Base-by-base conservation (phyloP, 768 basidiomycete species). In the Phanerochaete carnosa region DNA sequence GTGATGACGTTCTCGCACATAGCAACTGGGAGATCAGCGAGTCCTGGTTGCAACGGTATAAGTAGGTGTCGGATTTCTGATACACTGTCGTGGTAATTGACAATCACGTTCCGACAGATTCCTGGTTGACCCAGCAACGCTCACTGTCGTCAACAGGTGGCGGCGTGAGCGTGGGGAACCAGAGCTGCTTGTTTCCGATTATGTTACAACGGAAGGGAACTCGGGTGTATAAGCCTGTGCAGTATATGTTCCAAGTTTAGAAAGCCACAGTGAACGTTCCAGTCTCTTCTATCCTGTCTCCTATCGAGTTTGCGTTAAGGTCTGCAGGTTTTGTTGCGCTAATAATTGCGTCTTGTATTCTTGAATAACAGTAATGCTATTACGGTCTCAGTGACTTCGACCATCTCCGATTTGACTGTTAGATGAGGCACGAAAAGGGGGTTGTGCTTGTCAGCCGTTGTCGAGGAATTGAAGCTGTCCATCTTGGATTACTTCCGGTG, bases 1-100 rank as follows among this genome's bases (percentile, higher is more conserved):
- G 93, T 13, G 92, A 96, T 65, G 95, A 98, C 67, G 90, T 94
- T 23, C 79, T 97, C n/a, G 87, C 88, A 3, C 92, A 96, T 66
- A 77, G 75, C 45, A 95, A 92, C 67, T 97, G 95, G 94, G 95
- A 98, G 74, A 80, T 97, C 43, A 79, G 82, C 16, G 94, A 95
- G 68, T 78, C 80, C 55, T 97, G 94, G 85, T 77, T 97, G 47
- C 81, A 85, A 59, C 85, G 90, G 74, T 95, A 91, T 65, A 86
- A 87, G 94, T 94, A 52, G 45, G 85, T 75, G 15, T 16, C 23
- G 32, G 51, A 23, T 43, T 39, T 29, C 33, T 35, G 55, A 55
- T 46, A 37, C 49, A 26, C 46, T 33, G 16, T 39, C 2, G 32
- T 12, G 26, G n/a, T 32, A 29, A 22, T 16, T 62, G 22, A 5